Base-by-base conservation (phyloP, 306 rosid species). In the Vachellia pachyceras region DNA sequence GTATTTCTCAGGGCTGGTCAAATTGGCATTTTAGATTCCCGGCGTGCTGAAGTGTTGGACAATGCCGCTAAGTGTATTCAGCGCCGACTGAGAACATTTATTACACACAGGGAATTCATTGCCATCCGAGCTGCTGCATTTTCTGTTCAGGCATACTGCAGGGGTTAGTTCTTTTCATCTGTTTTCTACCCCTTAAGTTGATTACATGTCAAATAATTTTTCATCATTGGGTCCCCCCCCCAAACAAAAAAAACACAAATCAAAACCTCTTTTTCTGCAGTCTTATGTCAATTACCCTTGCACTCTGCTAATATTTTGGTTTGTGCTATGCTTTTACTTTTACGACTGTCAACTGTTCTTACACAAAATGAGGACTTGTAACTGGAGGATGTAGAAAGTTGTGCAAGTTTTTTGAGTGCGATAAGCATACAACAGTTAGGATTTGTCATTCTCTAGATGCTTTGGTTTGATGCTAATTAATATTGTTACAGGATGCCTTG, bases 1-100 rank as follows among this genome's bases (percentile, higher is more conserved):
- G 97, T 95, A 61, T 93, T 95, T 87, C 98, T 95, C 72, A 88
- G 99, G 87, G 97, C 96, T 70, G 99, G 99, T 74, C 98, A 95
- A 88, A 95, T 95, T 86, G 99, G 98, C 57, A 82, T 90, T 86
- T 90, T 95, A 80, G 99, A 95, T 82, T 89, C 92, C 69, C 88
- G 81, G 66, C 92, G 99, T 7, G 86, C 97, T 66, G 98, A 89
- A 83, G 95, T 95, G 82, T 86, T 95, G 86, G 99, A 95, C 83
- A 87, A 84, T 80, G 94, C 99, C 87, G 93, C 91, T 47, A 95
- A 86, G 87, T 74, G 85, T 71, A 86, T 95, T 74, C 99, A 95
- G 81, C 80, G 90, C 35, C 90, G 81, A 40, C 44, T 95, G 82
- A 90, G 78, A 77, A 91, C 98, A 79, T 91, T 83, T 79, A 82